Percentiles rank a stretch among this genome's conserved stretches.
These are phyloP conservation scores for Suillus subalutaceus DNA, from an alignment of 768 basidiomycete genomes.

Conservation along the genomic window DNA sequence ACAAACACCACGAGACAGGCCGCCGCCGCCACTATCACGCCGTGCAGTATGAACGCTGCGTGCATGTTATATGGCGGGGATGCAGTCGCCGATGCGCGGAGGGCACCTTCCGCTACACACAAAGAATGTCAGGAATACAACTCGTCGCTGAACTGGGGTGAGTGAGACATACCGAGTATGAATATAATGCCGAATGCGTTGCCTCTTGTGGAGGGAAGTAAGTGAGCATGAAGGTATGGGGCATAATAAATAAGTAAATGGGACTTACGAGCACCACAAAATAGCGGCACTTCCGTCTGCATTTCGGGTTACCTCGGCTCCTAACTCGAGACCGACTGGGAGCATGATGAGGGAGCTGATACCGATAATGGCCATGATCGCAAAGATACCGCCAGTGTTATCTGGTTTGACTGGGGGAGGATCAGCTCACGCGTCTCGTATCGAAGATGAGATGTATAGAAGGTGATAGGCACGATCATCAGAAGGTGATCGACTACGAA, in stretches of 20 bases:
- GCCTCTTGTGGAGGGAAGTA: slow-evolving; percentile 42
- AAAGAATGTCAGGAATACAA: slow-evolving; percentile 5
- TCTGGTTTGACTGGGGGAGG: slow-evolving; percentile 55
- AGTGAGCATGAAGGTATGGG: not conserved
- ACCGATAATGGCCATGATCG: slow-evolving; percentile 71
- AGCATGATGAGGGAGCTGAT: slow-evolving; percentile 67
- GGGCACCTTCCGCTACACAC: slow-evolving; percentile 59
- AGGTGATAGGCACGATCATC: not conserved
- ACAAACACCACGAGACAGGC: slow-evolving; percentile 51
- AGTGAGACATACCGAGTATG: slow-evolving; percentile 52
- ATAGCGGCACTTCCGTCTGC: slow-evolving; percentile 77
- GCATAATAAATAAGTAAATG: not conserved
- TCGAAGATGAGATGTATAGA: not conserved
- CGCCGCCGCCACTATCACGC: slow-evolving; percentile 45
- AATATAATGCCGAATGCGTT: slow-evolving; percentile 67
- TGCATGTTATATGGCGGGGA: slow-evolving; percentile 77
- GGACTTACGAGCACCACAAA: slow-evolving; percentile 71
- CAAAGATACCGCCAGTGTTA: slow-evolving; percentile 62
- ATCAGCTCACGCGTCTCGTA: slow-evolving; percentile 10
- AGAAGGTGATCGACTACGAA: not conserved
- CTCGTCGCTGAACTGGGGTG: not conserved
- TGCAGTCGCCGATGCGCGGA: slow-evolving; percentile 63
- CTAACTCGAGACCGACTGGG: slow-evolving; percentile 77
- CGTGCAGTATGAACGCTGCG: slow-evolving; percentile 68
- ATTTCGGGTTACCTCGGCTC: slow-evolving; percentile 78